Evolutionary conservation across 495 filamentous ascomycete genomes (phyloP).

Genomic region (Penicillium subrubescens): DNA sequence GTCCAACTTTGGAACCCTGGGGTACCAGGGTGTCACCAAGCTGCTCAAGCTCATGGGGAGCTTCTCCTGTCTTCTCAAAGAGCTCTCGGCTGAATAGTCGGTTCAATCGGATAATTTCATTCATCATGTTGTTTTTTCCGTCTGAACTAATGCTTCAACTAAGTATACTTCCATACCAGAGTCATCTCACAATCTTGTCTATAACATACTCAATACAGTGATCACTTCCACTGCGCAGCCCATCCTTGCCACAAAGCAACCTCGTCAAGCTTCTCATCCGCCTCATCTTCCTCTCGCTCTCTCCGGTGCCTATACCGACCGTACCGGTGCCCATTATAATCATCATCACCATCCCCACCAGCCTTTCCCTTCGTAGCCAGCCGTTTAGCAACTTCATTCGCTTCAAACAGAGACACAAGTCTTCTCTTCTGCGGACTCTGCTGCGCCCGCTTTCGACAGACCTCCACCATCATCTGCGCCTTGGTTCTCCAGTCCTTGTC

Average conservation of each 20-base stretch:
- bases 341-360: neutral
- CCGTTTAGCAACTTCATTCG: conserved; percentile 71
- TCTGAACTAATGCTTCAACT: too few species aligned
- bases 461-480: conserved; percentile 20
- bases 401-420: conserved; percentile 68
- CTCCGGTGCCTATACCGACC: neutral
- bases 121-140: neutral
- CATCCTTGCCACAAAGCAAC: conserved; percentile 13
- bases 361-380: conserved; percentile 40
- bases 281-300: neutral
- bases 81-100: neutral
- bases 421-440: conserved; percentile 47
- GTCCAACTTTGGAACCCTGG: neutral
- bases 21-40: neutral
- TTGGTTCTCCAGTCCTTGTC: conserved; percentile 5
- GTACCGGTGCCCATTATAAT: neutral
- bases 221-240: conserved; percentile 3
- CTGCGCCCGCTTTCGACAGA: conserved; percentile 25
- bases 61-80: neutral
- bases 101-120: neutral
- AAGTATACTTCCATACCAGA: too few species aligned
- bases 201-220: too few species aligned
- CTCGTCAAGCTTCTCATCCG: conserved; percentile 9
- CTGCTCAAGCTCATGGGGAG: neutral
- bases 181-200: too few species aligned